phyloP scores from a whole-genome alignment of 2,329 filamentous ascomycete genomes.

The Colletotrichum lindemuthianum region DNA sequence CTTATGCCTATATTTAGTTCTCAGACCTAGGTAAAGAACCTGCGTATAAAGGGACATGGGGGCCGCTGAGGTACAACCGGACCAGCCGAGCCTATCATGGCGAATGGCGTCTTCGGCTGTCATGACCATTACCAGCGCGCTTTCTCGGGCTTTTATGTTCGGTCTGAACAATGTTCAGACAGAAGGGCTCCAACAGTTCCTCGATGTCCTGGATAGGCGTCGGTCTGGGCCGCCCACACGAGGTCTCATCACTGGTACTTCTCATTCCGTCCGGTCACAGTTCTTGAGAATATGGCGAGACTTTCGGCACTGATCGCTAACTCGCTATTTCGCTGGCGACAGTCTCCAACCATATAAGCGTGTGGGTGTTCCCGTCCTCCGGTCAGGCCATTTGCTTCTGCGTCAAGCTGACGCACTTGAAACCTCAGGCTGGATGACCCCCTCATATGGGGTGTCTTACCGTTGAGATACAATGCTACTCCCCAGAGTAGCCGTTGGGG shows the following conservation, averaged over 20 bases:
- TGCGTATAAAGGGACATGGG: conserved; percentile 4
- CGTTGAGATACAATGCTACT: conserved; percentile 76
- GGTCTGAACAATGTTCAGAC: conserved; percentile 80
- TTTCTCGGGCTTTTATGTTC: conserved; percentile 81
- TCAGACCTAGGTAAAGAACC: background rate
- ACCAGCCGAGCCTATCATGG: conserved; percentile 72
- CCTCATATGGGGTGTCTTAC: conserved; percentile 90
- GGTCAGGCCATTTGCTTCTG: conserved; percentile 27
- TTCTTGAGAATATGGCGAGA: background rate
- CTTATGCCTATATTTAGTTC: background rate
- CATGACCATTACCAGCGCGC: conserved; percentile 76
- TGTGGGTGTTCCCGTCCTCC: conserved; percentile 68
- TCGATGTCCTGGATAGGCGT: conserved; percentile 79
- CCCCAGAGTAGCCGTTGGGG: conserved; percentile 85
- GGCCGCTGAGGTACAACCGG: conserved; percentile 36
- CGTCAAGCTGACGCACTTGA: conserved; percentile 20
- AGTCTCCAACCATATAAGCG: conserved; percentile 90
- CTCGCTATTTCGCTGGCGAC: conserved; percentile 9
- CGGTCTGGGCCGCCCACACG: conserved; percentile 71
- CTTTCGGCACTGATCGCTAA: conserved; percentile 13
- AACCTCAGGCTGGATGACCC: conserved; percentile 86
- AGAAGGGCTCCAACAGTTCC: conserved; percentile 75
- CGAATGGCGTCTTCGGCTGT: conserved; percentile 77
- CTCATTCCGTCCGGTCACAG: background rate
- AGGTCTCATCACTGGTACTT: conserved; percentile 78